Percentiles rank a stretch among this genome's conserved stretches.
Conservation (phyloP, 345 rosid species). For the Brassica rapa region DNA sequence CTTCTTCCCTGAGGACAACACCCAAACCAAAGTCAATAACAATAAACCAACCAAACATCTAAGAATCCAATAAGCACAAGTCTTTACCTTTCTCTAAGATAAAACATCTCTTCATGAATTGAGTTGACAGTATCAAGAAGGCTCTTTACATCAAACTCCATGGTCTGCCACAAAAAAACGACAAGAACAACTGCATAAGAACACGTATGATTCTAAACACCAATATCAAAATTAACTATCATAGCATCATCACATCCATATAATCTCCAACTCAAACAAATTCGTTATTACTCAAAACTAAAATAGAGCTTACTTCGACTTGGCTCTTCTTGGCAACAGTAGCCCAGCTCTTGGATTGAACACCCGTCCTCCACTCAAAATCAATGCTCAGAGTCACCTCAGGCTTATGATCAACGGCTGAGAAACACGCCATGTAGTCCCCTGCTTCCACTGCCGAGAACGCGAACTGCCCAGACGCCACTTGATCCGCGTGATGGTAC, state of each 20-base stretch:
- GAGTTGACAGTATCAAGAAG: conserved; percentile 39
- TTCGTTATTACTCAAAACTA: background rate
- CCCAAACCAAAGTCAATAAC: conserved; percentile 10
- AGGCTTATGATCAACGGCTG: conserved; percentile 65
- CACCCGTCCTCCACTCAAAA: conserved; percentile 89
- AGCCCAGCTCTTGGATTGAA: conserved; percentile 25
- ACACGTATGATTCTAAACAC: background rate
- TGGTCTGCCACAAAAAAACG: conserved; percentile 23
- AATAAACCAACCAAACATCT: background rate
- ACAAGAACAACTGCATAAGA: conserved; percentile 18
- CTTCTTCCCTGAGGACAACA: conserved; percentile 69
- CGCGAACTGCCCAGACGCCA: conserved; percentile 85
- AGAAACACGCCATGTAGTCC: conserved; percentile 84
- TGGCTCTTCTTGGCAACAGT: background rate
- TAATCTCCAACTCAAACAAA: background rate
- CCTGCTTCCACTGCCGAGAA: conserved; percentile 84
- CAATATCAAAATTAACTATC: background rate
- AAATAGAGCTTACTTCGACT: background rate
- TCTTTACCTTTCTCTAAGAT: conserved; percentile 43
- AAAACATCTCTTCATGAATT: conserved; percentile 44
- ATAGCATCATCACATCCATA: background rate
- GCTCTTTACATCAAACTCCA: conserved; percentile 41
- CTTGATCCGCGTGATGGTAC: conserved; percentile 65
- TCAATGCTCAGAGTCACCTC: conserved; percentile 54
- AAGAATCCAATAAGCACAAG: background rate